Evolutionary conservation across 2,329 filamentous ascomycete species (phyloP).

Genomic region (Hyphodiscus sp.): DNA sequence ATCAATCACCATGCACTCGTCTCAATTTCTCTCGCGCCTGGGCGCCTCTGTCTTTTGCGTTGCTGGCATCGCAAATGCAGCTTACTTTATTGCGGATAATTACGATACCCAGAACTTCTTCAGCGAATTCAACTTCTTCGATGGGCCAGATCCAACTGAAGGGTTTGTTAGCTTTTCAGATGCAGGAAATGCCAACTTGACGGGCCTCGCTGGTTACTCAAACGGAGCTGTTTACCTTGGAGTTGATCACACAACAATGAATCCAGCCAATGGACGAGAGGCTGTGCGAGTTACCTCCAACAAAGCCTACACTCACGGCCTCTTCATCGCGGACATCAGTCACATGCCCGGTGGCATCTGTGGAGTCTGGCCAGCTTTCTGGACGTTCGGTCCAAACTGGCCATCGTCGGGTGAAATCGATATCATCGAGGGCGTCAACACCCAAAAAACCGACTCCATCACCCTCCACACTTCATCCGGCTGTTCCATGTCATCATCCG

Average conservation of each 20-base stretch:
- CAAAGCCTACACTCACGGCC: conserved; percentile 47
- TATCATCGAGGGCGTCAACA: conserved; percentile 72
- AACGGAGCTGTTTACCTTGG: conserved; percentile 59
- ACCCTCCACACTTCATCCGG: conserved; percentile 73
- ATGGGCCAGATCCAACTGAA: conserved; percentile 58
- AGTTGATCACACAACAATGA: conserved; percentile 55
- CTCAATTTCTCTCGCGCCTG: conserved; percentile 20
- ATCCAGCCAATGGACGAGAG: conserved; percentile 52
- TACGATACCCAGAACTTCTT: conserved; percentile 32
- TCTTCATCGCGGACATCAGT: conserved; percentile 51
- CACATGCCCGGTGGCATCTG: conserved; percentile 54
- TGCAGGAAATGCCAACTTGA: conserved; percentile 48
- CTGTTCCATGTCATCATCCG: conserved; percentile 59
- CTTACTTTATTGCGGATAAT: conserved; percentile 29
- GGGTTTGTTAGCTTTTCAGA: conserved; percentile 68
- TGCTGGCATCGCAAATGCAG: conserved; percentile 20
- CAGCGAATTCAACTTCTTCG: conserved; percentile 49
- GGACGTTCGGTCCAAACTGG: conserved; percentile 56
- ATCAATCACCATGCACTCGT: conserved; percentile 14
- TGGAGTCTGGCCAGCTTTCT: conserved; percentile 56
- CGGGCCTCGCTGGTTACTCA: conserved; percentile 38
- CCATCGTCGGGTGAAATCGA: conserved; percentile 69
- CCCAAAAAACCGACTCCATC: conserved; percentile 50
- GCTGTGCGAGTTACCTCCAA: conserved; percentile 63
- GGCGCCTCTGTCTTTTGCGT: conserved; percentile 25